phyloP scores from a whole-genome alignment of 139 green algal genomes.

The Mesostigma viride region DNA sequence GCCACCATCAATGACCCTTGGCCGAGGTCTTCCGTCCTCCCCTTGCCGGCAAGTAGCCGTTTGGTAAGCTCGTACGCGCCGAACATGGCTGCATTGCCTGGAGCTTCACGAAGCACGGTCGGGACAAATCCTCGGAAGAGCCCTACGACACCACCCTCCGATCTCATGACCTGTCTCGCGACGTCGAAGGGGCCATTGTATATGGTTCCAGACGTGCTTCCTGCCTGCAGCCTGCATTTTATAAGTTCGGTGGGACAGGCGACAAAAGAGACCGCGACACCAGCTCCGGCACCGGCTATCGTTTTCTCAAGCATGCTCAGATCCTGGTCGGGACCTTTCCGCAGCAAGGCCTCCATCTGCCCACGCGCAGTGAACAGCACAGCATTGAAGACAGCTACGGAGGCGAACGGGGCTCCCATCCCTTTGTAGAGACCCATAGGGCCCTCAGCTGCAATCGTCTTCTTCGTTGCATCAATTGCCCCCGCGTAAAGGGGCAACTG shows the following conservation, averaged over 20 bases:
- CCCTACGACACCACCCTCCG: conserved; percentile 48
- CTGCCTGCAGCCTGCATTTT: conserved; percentile 65
- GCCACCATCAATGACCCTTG: conserved; percentile 42
- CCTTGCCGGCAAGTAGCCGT: conserved; percentile 37
- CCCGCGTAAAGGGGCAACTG: conserved; percentile 23
- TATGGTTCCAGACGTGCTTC: not conserved
- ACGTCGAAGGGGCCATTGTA: conserved; percentile 51
- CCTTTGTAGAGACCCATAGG: conserved; percentile 51
- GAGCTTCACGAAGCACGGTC: conserved; percentile 52
- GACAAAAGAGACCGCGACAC: conserved; percentile 52
- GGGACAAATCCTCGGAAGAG: conserved; percentile 47
- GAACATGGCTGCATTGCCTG: conserved; percentile 67
- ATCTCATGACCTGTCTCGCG: conserved; percentile 41
- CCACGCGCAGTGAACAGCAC: conserved; percentile 56
- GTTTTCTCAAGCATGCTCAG: conserved; percentile 45
- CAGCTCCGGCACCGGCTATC: conserved; percentile 43
- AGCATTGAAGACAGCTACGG: conserved; percentile 66
- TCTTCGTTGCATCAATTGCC: conserved; percentile 28
- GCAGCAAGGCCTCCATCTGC: conserved; percentile 50
- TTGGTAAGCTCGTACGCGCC: conserved; percentile 55
- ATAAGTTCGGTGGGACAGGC: conserved; percentile 70
- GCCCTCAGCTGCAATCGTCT: conserved; percentile 51
- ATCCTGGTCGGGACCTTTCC: conserved; percentile 2
- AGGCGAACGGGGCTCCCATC: conserved; percentile 61
- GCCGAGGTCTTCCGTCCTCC: not conserved